Evolutionary conservation across 345 rosid species (phyloP), one percentile per base, ranked within the genome.

Genomic region (Eucalyptus pauciflora): DNA sequence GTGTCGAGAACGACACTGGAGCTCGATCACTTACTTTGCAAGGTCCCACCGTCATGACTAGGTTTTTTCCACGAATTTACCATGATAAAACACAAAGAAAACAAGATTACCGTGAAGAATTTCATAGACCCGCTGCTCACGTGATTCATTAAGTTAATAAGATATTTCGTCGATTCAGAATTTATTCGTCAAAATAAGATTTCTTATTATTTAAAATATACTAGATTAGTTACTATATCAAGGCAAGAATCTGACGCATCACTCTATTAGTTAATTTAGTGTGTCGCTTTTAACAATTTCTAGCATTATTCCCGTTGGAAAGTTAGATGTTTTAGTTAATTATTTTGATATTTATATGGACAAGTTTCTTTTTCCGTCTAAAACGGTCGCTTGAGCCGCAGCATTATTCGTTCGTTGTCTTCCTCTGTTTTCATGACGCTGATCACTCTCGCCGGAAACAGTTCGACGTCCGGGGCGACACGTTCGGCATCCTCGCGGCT

Each of bases 401-500:
- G 43, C 79, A 15, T 71, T 9, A 1, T 33, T 71, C 81, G 7
- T 33, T 33, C 45, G 43, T 71, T 22, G 41, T 33, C 45, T 10
- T 33, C 13, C 81, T 71, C 81, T 33, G 81, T 87, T 64, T 48
- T 56, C 33, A 4, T 27, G 69, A 52, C 10, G 43, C 45, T 48
- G 45, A 62, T 62, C n/a, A 10, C 56, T 13, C 48, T 45, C 24
- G 52, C 86, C 86, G 49, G 9, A 62, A 88, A 33, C 93, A 96
- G 99, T 90, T 94, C 76, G 99, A 98, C 92, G 90, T 96, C 46
- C 95, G 93, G 2, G 99, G 99, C 16, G 89, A 95, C 87, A 60
- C 94, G 86, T 96, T 94, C 88, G 99, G 99, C 29, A 56, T 98
- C 64, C 87, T 98, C 62, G 92, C 95, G 12, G 93, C 98, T 31